Evolutionary conservation across 2,329 filamentous ascomycete species (phyloP).

Genomic region (Periglandula ipomoeae): DNA sequence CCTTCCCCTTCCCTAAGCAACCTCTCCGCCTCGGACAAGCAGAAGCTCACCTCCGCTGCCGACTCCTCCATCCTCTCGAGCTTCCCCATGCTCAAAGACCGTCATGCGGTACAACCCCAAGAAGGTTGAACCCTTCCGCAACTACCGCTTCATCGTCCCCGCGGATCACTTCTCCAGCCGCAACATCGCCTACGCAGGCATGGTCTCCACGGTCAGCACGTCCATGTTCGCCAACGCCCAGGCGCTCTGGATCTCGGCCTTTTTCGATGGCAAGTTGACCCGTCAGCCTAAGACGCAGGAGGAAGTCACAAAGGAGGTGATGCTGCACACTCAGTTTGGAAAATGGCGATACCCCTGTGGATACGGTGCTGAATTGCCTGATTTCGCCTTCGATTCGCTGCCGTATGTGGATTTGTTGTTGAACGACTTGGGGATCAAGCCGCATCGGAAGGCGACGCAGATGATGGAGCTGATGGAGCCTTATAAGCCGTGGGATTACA

Average conservation of each 20-base stretch:
- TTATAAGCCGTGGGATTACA: constrained; percentile 7
- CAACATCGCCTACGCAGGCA: constrained; percentile 1
- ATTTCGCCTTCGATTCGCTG: constrained; percentile 65
- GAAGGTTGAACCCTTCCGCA: neutral
- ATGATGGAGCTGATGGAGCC: constrained; percentile 12
- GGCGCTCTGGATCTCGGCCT: constrained; percentile 3
- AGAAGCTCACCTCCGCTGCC: neutral
- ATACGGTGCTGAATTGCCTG: constrained; percentile 51
- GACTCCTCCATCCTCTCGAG: constrained; percentile 1
- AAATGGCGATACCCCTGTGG: constrained; percentile 60
- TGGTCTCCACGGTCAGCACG: neutral
- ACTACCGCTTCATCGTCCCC: constrained; percentile 4
- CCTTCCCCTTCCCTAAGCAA: neutral
- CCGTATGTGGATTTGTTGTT: constrained; percentile 37
- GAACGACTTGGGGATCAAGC: constrained; percentile 51
- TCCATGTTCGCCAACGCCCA: neutral
- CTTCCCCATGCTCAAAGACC: constrained; percentile 1
- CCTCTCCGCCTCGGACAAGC: neutral
- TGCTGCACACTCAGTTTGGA: constrained; percentile 58
- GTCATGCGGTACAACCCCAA: neutral
- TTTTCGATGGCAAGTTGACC: constrained; percentile 1
- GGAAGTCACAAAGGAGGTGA: constrained; percentile 41
- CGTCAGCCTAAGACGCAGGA: constrained; percentile 19
- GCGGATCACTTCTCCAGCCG: neutral
- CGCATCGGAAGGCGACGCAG: constrained; percentile 10